Evolutionary conservation across 2,329 filamentous ascomycete genomes (phyloP).

Genomic region (Escovopsis sp.): DNA sequence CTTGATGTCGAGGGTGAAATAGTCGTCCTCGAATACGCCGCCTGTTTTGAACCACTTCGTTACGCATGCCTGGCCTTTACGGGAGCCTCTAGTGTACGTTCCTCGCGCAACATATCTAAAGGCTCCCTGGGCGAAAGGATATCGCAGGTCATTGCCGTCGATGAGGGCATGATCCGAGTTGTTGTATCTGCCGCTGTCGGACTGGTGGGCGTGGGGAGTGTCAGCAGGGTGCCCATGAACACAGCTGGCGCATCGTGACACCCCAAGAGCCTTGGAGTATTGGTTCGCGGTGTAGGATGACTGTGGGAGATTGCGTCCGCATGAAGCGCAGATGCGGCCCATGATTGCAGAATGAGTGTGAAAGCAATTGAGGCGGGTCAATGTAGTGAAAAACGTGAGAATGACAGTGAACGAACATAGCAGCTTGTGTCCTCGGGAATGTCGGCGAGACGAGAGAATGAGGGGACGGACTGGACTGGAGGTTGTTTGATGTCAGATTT

Average conservation of each 20-base stretch:
- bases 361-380: too few relatives aligned
- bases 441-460: too few relatives aligned
- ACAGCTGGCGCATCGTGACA: constrained; percentile 6
- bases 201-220: neutral
- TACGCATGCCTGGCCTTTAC: constrained; percentile 20
- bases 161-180: neutral
- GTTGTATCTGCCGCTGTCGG: constrained; percentile 8
- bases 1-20: constrained; percentile 23
- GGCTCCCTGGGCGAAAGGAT: constrained; percentile 6
- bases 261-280: constrained; percentile 2
- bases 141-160: neutral
- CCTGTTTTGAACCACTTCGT: constrained; percentile 25
- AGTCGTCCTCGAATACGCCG: constrained; percentile 17
- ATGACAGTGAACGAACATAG: too few relatives aligned
- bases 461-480: too few relatives aligned
- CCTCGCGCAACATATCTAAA: constrained; percentile 11
- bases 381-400: too few relatives aligned
- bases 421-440: too few relatives aligned
- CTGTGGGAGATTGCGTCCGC: neutral
- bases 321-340: neutral
- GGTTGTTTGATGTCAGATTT: too few relatives aligned
- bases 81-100: constrained; percentile 14
- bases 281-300: neutral
- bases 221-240: constrained; percentile 6
- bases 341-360: neutral